Evolutionary conservation across 805 yeast species (phyloP).

Genomic region (Millerago galiae): DNA sequence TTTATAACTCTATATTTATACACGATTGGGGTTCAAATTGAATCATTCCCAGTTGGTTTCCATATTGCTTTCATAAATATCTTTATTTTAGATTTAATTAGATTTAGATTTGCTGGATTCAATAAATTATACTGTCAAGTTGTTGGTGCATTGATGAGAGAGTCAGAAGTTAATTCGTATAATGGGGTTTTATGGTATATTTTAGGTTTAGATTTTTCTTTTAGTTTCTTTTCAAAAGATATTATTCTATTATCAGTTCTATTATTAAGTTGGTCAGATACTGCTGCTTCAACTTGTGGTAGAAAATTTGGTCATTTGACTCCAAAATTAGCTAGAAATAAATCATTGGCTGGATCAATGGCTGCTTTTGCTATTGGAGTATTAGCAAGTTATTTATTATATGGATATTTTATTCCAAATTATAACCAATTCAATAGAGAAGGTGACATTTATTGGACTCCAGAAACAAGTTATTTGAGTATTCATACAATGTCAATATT

Average conservation of each 20-base stretch:
- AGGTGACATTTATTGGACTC: conserved; percentile 60
- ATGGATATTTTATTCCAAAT: conserved; percentile 66
- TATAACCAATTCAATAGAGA: conserved; percentile 48
- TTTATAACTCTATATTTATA: conserved; percentile 71
- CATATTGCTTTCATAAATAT: conserved; percentile 48
- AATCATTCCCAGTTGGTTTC: conserved; percentile 56
- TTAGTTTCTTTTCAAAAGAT: conserved; percentile 70
- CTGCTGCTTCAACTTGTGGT: conserved; percentile 94
- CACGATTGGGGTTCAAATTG: conserved; percentile 49
- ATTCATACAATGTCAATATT: conserved; percentile 48
- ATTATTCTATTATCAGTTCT: conserved; percentile 69
- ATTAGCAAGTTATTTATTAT: conserved; percentile 56
- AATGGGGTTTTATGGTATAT: conserved; percentile 90
- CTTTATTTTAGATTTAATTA: conserved; percentile 55
- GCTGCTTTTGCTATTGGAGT: conserved; percentile 82
- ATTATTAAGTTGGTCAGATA: conserved; percentile 92
- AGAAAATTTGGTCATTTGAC: conserved; percentile 79
- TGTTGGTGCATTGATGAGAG: conserved; percentile 82
- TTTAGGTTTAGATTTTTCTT: conserved; percentile 69
- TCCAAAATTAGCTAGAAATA: conserved; percentile 65
- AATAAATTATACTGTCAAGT: conserved; percentile 59
- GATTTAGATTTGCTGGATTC: conserved; percentile 56
- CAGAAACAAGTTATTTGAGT: conserved; percentile 50
- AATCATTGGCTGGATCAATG: conserved; percentile 83
- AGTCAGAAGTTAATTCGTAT: conserved; percentile 60